A percentile compares a stretch with the other conserved stretches of the same genome.
Conservation (phyloP, 2,329 filamentous ascomycete species). For the Huntiella abstrusa region DNA sequence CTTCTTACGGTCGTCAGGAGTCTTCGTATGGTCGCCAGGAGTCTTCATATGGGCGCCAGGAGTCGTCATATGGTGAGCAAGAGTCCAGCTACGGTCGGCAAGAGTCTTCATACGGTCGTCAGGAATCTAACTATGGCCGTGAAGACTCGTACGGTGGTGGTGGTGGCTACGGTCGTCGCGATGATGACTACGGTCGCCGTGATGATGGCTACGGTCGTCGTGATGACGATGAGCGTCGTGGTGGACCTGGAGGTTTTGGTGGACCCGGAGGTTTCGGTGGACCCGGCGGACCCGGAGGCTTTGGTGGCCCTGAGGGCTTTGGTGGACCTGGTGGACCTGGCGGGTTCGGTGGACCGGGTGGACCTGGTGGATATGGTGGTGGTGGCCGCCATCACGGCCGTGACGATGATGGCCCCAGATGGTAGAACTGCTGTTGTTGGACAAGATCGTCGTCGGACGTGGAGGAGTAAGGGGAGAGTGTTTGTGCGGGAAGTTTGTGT, state of each 20-base stretch:
- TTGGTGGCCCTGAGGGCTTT: background rate
- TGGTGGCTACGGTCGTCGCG: slow-evolving; percentile 13
- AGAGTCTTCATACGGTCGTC: slow-evolving; percentile 12
- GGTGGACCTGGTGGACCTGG: slow-evolving; percentile 12
- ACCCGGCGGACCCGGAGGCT: background rate
- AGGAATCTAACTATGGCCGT: slow-evolving; percentile 16
- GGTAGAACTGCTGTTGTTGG: slow-evolving; percentile 8
- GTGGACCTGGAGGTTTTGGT: slow-evolving; percentile 10
- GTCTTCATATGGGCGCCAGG: slow-evolving; percentile 23
- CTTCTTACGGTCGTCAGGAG: slow-evolving; percentile 16
- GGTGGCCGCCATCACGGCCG: slow-evolving; percentile 5
- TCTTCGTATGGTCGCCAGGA: slow-evolving; percentile 15
- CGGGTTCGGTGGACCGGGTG: slow-evolving; percentile 11
- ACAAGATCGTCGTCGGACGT: background rate
- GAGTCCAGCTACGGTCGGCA: slow-evolving; percentile 15
- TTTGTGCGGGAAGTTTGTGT: background rate
- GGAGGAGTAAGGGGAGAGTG: background rate
- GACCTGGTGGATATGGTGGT: slow-evolving; percentile 3
- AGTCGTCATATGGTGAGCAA: slow-evolving; percentile 18
- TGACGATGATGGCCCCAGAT: slow-evolving; percentile 7
- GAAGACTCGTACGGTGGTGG: slow-evolving; percentile 15
- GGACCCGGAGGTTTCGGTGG: background rate
- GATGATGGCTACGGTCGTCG: slow-evolving; percentile 12
- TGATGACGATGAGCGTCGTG: slow-evolving; percentile 11
- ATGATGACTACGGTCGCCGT: slow-evolving; percentile 13